Base-by-base conservation (phyloP, 257 asterid species). In the Mitragyna speciosa region DNA sequence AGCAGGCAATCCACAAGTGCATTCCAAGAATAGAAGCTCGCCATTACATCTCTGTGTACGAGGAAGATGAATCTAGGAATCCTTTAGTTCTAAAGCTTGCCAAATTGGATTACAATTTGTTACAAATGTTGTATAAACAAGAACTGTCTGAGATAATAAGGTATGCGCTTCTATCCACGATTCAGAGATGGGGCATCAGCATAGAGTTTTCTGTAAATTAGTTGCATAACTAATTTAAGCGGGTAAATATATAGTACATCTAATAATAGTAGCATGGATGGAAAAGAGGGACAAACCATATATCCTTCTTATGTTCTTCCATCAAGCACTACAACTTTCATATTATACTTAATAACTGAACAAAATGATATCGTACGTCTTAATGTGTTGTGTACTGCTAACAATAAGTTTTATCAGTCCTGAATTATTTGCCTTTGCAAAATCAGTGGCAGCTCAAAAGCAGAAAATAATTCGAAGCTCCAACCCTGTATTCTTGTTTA, bases 121-220 rank as follows among this genome's bases (percentile, higher is more conserved):
- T 81, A 30, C 89, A 86, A 59, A 73, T 81, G 79, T 43, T 81
- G 84, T 78, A 86, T 63, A 76, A 71, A 73, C 63, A 72, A 52
- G 89, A 85, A 56, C 78, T 85, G 7, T 16, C 19, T n/a, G 66
- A 78, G 69, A 48, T 83, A 19, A 26, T 81, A 24, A 82, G 84
- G 85, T 81, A 74, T 26, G 41, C 15, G 15, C 59, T 52, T 52
- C 20, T 12, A 14, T 52, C 22, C 12, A 52, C 6, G 19, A 52
- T 4, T 52, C 2, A 5, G 12, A 16, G 22, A 14, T 14, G 20
- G 59, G 4, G 59, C 59, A 52, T 16, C 15, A 14, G 1, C 22
- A 52, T 5, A 52, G 22, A 52, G 22, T 12, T 12, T 14, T 52
- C 15, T 14, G 5, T 12, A 4, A 52, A 52, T 52, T 52, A 52